Base-by-base conservation (phyloP, 2,329 filamentous ascomycete genomes). In the Hortaea werneckii region DNA sequence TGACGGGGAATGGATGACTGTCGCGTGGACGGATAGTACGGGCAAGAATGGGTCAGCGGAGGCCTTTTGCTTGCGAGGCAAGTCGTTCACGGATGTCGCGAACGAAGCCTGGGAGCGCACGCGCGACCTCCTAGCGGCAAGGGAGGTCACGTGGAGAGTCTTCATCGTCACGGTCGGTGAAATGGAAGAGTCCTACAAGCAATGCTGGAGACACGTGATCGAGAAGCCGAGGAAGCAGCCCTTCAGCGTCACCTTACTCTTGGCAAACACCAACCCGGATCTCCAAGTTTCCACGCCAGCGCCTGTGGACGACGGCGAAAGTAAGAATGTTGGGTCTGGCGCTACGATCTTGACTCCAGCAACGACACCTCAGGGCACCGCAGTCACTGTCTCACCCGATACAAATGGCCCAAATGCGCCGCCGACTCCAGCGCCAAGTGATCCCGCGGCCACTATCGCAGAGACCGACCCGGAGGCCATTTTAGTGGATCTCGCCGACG, bases 91-190 rank as follows among this genome's bases (percentile, higher is more conserved):
- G 10, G 79, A 85, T 20, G 70, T 88, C n/a, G 78, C 79, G 1
- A 74, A 76, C 41, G 85, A 89, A 56, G 84, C 92, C 3, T 90
- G 86, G 85, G 76, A 80, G 45, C 84, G 80, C 1, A 90, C 86
- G 5, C 34, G 45, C 29, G 82, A 83, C n/a, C 75, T 90, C 29
- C 78, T 88, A 30, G 77, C 80, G 0, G 71, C 73, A 11, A 79
- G 81, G 63, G 82, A 80, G 55, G 79, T 89, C 0, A 79, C 82
- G 47, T 90, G 86, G 85, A 80, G 85, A 11, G 69, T 92, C 8
- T 80, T 87, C 49, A 76, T 94, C 49, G 80, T 83, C 26, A 50
- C 55, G 1, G 45, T 42, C 30, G 47, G 40, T 3, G 35, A 32
- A 5, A 7, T 58, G 5, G 52, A 57, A 26, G 34, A 45, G 5